phyloP scores from a whole-genome alignment of 768 basidiomycete species.

The Lanmaoa pseudosensibilis region DNA sequence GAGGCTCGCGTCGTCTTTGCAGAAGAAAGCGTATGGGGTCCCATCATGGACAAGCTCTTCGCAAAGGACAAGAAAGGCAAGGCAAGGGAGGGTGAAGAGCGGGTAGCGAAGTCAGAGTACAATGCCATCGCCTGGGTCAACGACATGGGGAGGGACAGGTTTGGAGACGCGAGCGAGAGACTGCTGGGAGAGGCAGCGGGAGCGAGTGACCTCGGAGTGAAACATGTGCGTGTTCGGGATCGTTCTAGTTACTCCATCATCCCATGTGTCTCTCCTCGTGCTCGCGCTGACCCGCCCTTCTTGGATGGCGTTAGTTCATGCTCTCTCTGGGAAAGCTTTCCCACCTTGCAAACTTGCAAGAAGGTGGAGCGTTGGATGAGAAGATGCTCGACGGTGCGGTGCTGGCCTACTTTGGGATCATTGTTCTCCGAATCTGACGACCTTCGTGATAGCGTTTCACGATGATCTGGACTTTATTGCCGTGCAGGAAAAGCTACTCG shows the following conservation, averaged over 20 bases:
- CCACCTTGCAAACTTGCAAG: conserved; percentile 63
- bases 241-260: neutral
- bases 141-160: conserved; percentile 70
- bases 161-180: conserved; percentile 60
- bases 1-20: conserved; percentile 82
- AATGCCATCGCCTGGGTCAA: conserved; percentile 81
- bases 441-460: conserved; percentile 64
- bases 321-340: conserved; percentile 89
- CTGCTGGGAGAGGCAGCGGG: conserved; percentile 61
- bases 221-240: conserved; percentile 60
- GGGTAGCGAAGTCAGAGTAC: conserved; percentile 47
- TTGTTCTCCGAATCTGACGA: conserved; percentile 1
- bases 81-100: conserved; percentile 30
- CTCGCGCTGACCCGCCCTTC: conserved; percentile 6
- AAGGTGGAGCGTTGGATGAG: conserved; percentile 47
- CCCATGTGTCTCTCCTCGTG: neutral
- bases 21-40: conserved; percentile 61
- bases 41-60: conserved; percentile 75
- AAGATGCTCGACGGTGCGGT: conserved; percentile 54
- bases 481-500: conserved; percentile 70
- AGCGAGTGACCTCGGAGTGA: conserved; percentile 60
- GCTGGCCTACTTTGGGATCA: neutral
- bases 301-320: conserved; percentile 59
- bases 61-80: conserved; percentile 25
- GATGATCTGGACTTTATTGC: conserved; percentile 85